phyloP scores from a whole-genome alignment of 306 rosid species.

The Delonix regia region DNA sequence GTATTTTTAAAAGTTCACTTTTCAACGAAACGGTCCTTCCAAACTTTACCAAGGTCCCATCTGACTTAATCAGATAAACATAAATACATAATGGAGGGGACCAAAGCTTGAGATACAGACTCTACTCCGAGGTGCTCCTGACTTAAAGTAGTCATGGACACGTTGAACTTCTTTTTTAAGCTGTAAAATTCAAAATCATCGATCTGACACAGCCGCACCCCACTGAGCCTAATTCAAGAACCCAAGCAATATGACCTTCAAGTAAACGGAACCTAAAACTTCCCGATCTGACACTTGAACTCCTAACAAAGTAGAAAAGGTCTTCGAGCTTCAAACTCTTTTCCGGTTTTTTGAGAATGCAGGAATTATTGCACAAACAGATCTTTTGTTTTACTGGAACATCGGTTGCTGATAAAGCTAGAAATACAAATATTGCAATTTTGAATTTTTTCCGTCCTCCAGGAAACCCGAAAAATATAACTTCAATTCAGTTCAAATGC shows the following conservation, averaged over 20 bases:
- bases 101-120: constrained; percentile 56
- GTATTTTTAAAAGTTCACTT: constrained; percentile 45
- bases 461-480: neutral
- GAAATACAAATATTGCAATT: constrained; percentile 2
- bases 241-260: constrained; percentile 23
- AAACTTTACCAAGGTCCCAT: constrained; percentile 70
- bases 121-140: constrained; percentile 44
- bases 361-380: constrained; percentile 20
- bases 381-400: constrained; percentile 24
- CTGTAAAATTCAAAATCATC: constrained; percentile 40
- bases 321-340: constrained; percentile 20
- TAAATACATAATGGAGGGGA: constrained; percentile 66
- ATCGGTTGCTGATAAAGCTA: neutral
- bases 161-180: constrained; percentile 39
- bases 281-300: constrained; percentile 34
- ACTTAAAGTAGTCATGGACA: constrained; percentile 49
- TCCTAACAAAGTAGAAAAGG: constrained; percentile 28
- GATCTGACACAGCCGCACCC: constrained; percentile 38
- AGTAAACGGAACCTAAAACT: constrained; percentile 12
- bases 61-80: constrained; percentile 52
- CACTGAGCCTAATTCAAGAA: constrained; percentile 34
- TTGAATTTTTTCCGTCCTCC: constrained; percentile 10
- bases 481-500: constrained; percentile 23
- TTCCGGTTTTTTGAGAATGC: neutral
- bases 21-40: constrained; percentile 45